Evolutionary conservation across 306 rosid species (phyloP), one percentile per base, ranked within the genome.

Genomic region (Rosa lucieae): DNA sequence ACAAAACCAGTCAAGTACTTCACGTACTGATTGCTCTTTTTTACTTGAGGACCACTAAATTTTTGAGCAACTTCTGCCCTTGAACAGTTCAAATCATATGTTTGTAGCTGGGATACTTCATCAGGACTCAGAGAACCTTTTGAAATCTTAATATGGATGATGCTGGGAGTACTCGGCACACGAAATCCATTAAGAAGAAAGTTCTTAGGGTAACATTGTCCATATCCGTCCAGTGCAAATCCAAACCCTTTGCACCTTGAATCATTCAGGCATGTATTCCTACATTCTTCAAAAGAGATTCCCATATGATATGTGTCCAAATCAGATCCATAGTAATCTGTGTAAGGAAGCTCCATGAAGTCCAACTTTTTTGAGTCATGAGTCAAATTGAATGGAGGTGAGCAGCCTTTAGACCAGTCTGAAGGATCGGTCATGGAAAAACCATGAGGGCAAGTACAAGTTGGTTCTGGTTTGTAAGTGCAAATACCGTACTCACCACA

Each of bases 391-490:
- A 74, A 82, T 46, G 23, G 18, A 39, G 87, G 85, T 13, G 71
- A 61, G 71, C 89, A 86, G 5, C 89, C 89, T 70, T 83, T 86
- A 1, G 77, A 77, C 82, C 84, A 65, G 43, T 86, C 89, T 1
- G 86, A 83, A 73, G 56, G 20, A 72, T 86, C 78, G 0, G n/a
- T 70, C 55, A 46, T 26, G 10, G 14, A 7, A 52, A 86, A 83
- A 17, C 85, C 87, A 49, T 17, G 18, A 70, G 89, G 89, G 55
- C 86, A 79, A 17, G 40, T 17, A 47, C 88, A 85, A 76, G 75
- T 56, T 21, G 86, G 88, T 23, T 75, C 66, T 72, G 74, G 75
- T 59, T 26, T 82, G 46, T 79, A 85, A 20, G 62, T 40, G 42
- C 86, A 85, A 18, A 82, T 66, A 2, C 84, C 88, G 46, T 56